Evolutionary conservation across 2,329 filamentous ascomycete species (phyloP), one percentile per base, ranked within the genome.

Genomic region (Pseudonectria buxi): DNA sequence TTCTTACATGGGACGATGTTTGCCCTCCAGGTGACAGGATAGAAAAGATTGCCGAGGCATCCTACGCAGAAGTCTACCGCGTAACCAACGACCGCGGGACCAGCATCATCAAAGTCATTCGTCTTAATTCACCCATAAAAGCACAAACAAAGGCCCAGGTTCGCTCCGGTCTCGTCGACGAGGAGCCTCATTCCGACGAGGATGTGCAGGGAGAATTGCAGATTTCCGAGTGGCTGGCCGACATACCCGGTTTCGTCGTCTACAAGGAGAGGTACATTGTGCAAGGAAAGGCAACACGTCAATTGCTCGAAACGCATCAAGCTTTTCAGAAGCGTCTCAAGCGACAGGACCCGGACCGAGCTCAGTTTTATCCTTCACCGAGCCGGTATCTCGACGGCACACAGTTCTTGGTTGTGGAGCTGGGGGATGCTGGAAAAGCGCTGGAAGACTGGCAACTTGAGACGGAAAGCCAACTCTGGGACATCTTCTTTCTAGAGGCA

Each of bases 251-350:
- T 0, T 82, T 81, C 41, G 76, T 81, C 24, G 66, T 77, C 13
- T 81, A 81, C 61, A 82, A 81, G 55, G 76, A 79, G 51, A 65
- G 73, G 7, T 78, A 80, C 38, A 58, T 81, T 22, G 72, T 81
- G 2, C 61, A 68, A 46, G 78, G 78, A 0, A 72, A 69, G 41
- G 65, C 74, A 0, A 68, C 74, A 4, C 65, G 62, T 32, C 63
- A 65, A 12, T 57, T 81, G 18, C 61, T 78, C 2, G 69, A 76
- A 43, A 79, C 78, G n/a, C 76, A 78, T 42, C 74, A 77, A 46
- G 51, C 55, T 3, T 79, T 77, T 35, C 72, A 78, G 26, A 67
- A 66, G 40, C 67, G 65, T 38, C 57, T 68, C 51, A 77, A 72
- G 59, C 61, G 68, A 13, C 67, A 69, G 48, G 74, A 79, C 32